These are phyloP conservation scores for Zalerion maritima DNA, from an alignment of 495 filamentous ascomycete genomes.

Conservation along the genomic window DNA sequence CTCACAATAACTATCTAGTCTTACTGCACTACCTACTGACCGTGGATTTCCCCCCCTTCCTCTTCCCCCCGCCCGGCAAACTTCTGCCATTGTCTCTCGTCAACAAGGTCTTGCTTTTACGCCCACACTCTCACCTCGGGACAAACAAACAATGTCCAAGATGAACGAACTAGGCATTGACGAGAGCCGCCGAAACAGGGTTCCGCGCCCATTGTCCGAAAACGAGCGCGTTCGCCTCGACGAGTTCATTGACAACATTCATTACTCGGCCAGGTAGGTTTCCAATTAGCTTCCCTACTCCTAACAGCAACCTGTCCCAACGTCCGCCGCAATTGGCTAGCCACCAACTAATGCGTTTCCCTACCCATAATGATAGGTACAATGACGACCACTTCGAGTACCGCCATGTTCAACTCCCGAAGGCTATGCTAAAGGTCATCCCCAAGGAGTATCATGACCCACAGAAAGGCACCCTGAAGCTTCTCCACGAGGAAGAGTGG, in stretches of 20 bases:
- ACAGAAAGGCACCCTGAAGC: slow-evolving; percentile 79
- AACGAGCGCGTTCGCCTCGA: slow-evolving; percentile 68
- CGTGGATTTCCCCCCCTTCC: slow-evolving; percentile 8
- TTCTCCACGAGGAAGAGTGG: slow-evolving; percentile 98
- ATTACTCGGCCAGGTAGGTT: slow-evolving; percentile 82
- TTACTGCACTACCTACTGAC: background rate
- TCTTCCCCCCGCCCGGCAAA: slow-evolving; percentile 16
- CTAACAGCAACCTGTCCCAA: background rate
- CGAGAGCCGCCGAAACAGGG: slow-evolving; percentile 65
- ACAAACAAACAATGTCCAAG: slow-evolving; percentile 1
- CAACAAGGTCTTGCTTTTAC: too few relatives aligned
- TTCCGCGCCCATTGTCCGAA: slow-evolving; percentile 66
- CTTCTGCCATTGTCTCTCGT: slow-evolving; percentile 10
- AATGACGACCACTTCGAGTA: slow-evolving; percentile 82
- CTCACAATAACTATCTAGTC: too few relatives aligned
- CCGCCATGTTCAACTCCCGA: slow-evolving; percentile 92
- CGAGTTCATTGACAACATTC: slow-evolving; percentile 81
- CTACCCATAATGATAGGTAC: slow-evolving; percentile 54
- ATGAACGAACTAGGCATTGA: slow-evolving; percentile 79
- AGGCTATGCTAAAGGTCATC: slow-evolving; percentile 94
- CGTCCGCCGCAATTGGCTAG: slow-evolving; percentile 5
- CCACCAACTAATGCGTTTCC: background rate
- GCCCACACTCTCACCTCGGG: slow-evolving; percentile 1
- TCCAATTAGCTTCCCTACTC: background rate
- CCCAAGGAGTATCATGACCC: slow-evolving; percentile 91